Evolutionary conservation across 2,329 filamentous ascomycete species (phyloP), one percentile per base, ranked within the genome.

Genomic region (Pestalotiopsis sp.): DNA sequence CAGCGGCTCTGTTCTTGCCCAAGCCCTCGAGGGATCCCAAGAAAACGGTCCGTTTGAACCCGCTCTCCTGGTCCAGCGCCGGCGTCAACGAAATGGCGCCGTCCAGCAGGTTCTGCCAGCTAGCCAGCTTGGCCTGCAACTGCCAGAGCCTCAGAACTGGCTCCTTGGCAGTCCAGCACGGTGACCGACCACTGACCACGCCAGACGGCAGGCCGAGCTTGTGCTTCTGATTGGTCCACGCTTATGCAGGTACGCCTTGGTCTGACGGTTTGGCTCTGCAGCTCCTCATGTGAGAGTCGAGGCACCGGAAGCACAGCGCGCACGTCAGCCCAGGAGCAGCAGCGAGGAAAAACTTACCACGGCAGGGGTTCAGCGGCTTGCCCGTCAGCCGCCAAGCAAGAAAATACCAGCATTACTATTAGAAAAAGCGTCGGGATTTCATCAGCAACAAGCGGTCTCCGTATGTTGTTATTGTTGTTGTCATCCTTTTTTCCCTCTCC

Each of bases 231-330:
- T 36, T 62, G 59, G 59, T 12, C 31, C 38, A 12, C 25, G 17
- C 59, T 62, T 62, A 62, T 62, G 59, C 59, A 62, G 59, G 59
- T 62, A 64, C 62, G 62, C 62, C 62, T 45, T 64, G 38, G 38
- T 64, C 62, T 23, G 38, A 36, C 62, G 62, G 62, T 20, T 49
- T 39, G 38, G n/a, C 25, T 20, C 59, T 61, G 59, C 59, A 39
- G 59, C 25, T 39, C 31, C 31, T 20, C 17, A 52, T 52, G 45
- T 31, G 31, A 39, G 25, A 62, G 12, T 38, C 38, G 17, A 36
- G 25, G 57, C 57, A 59, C 57, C 57, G 38, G 17, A 36, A 59
- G 57, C 57, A 59, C 57, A n/a, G 57, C 57, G 23, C 27, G 57
- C 23, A 36, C 27, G 57, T 36, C 57, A 59, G 57, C 57, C 23